Evolutionary conservation across 257 asterid genomes (phyloP), one percentile per base, ranked within the genome.

Genomic region (Petunia axillaris): DNA sequence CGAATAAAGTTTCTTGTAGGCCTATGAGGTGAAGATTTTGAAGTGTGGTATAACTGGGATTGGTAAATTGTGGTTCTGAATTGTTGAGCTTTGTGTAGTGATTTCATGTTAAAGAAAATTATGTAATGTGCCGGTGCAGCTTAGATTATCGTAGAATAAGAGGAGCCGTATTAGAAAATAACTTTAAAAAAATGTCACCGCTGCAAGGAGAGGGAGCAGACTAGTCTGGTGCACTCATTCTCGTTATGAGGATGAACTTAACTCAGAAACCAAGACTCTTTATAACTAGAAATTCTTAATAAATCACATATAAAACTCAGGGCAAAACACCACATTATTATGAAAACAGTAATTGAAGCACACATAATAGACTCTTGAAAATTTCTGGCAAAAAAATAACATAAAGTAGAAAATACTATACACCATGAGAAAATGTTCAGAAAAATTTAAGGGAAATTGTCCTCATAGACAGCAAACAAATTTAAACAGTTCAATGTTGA

Each of bases 1-100:
- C 87, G 91, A 62, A 80, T 87, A 37, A 77, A 88, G 86, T 79
- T 67, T 86, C 81, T 84, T 7, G 84, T 82, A 74, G 74, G 83
- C 64, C 85, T 89, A 81, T 81, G 90, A 39, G 91, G 55, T 66
- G 82, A 71, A 38, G 86, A 84, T 54, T 84, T 78, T 80, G 81
- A 65, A 50, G 70, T 57, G 77, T 67, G 87, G 53, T 62, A 75
- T 54, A 80, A 80, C 35, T 48, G 84, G 54, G 78, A 60, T 38
- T 84, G 82, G 38, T 52, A 46, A 48, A 40, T 76, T 54, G 74
- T 14, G 82, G 58, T 76, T 75, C 16, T 48, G 64, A 38, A 79
- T 16, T 6, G 35, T 39, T 25, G 25, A 25, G 25, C 25, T 25
- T 25, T 25, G 25, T 25, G 25, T 25, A 25, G 25, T 25, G 25